Percentiles rank a stretch among this genome's conserved stretches.
Evolutionary conservation across 805 yeast species (phyloP).

Genomic region (Wickerhamiella galacta): DNA sequence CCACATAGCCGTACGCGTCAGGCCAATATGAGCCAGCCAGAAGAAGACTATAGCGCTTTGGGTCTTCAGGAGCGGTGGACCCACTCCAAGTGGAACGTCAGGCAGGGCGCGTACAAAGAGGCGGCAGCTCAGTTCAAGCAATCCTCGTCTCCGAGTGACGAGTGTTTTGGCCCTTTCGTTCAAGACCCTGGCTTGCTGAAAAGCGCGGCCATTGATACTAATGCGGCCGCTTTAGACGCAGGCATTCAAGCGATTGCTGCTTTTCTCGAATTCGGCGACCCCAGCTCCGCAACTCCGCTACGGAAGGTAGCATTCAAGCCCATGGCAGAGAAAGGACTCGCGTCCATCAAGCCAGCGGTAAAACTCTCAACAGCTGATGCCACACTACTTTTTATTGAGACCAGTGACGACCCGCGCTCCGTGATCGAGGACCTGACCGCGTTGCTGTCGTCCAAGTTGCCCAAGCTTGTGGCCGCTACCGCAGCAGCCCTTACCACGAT

Average conservation of each 20-base stretch:
- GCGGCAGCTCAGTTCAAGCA: slow-evolving; percentile 33
- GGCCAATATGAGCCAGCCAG: slow-evolving; percentile 13
- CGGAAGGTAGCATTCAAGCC: slow-evolving; percentile 16
- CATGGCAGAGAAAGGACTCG: slow-evolving; percentile 67
- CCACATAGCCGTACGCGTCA: background rate
- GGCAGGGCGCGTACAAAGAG: slow-evolving; percentile 66
- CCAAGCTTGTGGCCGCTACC: slow-evolving; percentile 63
- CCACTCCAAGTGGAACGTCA: slow-evolving; percentile 76
- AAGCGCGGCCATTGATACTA: slow-evolving; percentile 52
- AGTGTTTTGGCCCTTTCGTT: slow-evolving; percentile 34
- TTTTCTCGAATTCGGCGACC: slow-evolving; percentile 41
- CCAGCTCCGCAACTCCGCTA: slow-evolving; percentile 24
- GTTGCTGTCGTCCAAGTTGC: slow-evolving; percentile 39
- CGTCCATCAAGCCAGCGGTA: slow-evolving; percentile 60
- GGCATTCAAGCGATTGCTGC: slow-evolving; percentile 44
- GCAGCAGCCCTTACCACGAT: slow-evolving; percentile 40
- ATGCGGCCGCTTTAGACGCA: slow-evolving; percentile 83
- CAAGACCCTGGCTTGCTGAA: slow-evolving; percentile 39
- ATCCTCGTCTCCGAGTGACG: slow-evolving; percentile 40
- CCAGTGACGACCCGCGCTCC: slow-evolving; percentile 36
- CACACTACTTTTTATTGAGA: slow-evolving; percentile 44
- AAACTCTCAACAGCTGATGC: slow-evolving; percentile 49
- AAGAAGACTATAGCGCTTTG: slow-evolving; percentile 43
- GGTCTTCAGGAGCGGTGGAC: slow-evolving; percentile 49
- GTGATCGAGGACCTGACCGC: slow-evolving; percentile 52